These are phyloP conservation scores for Pelargonium citronellum DNA, from an alignment of 441 rosid genomes.

Conservation along the genomic window DNA sequence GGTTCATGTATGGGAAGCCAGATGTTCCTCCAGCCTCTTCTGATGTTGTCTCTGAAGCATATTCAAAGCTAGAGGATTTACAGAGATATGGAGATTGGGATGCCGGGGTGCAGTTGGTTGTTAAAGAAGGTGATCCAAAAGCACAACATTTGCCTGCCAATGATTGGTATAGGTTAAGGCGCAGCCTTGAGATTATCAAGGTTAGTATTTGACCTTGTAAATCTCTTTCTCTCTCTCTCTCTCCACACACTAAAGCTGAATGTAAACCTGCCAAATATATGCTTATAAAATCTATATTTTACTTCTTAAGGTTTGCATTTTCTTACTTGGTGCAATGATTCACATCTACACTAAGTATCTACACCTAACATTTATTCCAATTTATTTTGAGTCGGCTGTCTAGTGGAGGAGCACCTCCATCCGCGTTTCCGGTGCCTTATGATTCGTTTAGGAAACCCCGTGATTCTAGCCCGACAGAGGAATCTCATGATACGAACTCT, in stretches of 20 bases:
- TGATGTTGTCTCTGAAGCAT: slow-evolving; percentile 52
- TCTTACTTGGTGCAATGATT: too few relatives aligned
- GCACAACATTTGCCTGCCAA: slow-evolving; percentile 57
- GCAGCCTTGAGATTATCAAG: slow-evolving; percentile 93
- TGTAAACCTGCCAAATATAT: too few relatives aligned
- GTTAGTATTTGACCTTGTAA: slow-evolving; percentile 31
- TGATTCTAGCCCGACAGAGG: slow-evolving; percentile 28
- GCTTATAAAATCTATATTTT: too few relatives aligned
- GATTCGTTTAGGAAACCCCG: slow-evolving; percentile 56
- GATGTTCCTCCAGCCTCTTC: slow-evolving; percentile 76
- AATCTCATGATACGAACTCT: slow-evolving; percentile 26
- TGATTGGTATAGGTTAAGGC: slow-evolving; percentile 78
- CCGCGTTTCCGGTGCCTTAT: slow-evolving; percentile 70
- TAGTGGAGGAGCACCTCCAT: slow-evolving; percentile 82
- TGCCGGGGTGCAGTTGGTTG: slow-evolving; percentile 66
- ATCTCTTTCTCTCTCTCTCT: not conserved
- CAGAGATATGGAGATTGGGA: slow-evolving; percentile 63
- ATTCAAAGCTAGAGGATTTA: slow-evolving; percentile 51
- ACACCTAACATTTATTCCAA: not conserved
- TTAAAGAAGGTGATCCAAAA: slow-evolving; percentile 65
- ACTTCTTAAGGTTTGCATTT: too few relatives aligned
- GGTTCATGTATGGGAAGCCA: slow-evolving; percentile 87
- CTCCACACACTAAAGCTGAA: not conserved
- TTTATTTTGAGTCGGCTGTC: slow-evolving; percentile 49
- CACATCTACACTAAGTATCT: too few relatives aligned